Conservation (phyloP, 1,284 basidiomycete genomes). For the Tilletia setariae region DNA sequence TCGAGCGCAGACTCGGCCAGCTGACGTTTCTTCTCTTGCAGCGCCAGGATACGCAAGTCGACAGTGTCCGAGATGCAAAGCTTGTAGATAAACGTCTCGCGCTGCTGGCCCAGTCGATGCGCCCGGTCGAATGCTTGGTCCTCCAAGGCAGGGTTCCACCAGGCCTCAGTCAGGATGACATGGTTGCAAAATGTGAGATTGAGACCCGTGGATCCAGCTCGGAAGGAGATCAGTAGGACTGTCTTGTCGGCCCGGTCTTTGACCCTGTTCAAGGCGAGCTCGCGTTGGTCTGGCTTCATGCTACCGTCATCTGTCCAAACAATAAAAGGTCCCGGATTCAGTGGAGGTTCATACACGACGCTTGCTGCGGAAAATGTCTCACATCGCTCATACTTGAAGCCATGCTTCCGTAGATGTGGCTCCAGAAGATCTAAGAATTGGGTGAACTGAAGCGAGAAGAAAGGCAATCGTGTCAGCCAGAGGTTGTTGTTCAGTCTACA, state of each 20-base stretch:
- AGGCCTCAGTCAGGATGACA: constrained; percentile 85
- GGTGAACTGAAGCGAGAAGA: constrained; percentile 67
- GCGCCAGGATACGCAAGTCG: constrained; percentile 78
- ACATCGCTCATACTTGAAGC: constrained; percentile 78
- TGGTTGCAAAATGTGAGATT: constrained; percentile 93
- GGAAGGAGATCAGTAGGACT: constrained; percentile 92
- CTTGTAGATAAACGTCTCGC: constrained; percentile 87
- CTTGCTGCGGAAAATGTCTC: constrained; percentile 55
- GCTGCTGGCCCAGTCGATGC: constrained; percentile 81
- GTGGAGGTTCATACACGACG: background rate
- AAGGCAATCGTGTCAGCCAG: background rate
- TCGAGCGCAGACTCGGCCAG: constrained; percentile 79
- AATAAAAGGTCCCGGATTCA: constrained; percentile 10
- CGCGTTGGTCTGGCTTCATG: constrained; percentile 73
- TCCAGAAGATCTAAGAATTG: constrained; percentile 82
- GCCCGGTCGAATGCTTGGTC: constrained; percentile 93
- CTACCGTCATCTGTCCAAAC: constrained; percentile 73
- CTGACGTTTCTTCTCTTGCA: constrained; percentile 72
- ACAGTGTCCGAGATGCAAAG: constrained; percentile 82
- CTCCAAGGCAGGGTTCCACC: constrained; percentile 67
- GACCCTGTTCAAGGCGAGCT: constrained; percentile 71
- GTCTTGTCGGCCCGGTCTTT: constrained; percentile 62
- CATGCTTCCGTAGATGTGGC: constrained; percentile 69
- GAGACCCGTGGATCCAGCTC: constrained; percentile 88
- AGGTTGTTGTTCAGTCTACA: no score